phyloP scores from a whole-genome alignment of 169 alveolate species.

The Plasmodium vivax region DNA sequence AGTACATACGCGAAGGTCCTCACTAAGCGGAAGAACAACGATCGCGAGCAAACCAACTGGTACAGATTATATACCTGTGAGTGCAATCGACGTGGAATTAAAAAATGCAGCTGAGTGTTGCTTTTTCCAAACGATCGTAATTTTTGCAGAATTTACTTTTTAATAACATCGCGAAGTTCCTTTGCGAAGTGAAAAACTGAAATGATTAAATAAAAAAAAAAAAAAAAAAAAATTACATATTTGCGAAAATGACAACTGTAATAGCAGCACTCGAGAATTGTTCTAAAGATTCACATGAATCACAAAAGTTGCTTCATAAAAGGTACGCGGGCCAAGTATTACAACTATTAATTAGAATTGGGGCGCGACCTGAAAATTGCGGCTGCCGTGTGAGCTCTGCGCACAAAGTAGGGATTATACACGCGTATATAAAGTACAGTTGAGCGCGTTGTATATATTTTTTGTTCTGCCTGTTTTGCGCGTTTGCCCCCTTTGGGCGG shows the following conservation, averaged over 20 bases:
- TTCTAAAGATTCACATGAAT: not conserved
- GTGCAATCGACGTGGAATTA: not conserved
- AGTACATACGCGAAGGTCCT: not conserved
- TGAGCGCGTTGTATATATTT: not conserved
- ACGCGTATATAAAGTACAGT: not conserved
- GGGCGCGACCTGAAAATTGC: not conserved
- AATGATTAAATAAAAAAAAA: not conserved
- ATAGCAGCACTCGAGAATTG: not conserved
- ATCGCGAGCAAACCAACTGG: not conserved
- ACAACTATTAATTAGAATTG: not conserved
- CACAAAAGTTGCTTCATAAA: not conserved
- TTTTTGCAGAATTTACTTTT: not conserved
- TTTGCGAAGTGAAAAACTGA: not conserved
- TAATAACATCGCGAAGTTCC: not conserved
- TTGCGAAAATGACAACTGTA: not conserved
- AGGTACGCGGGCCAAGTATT: not conserved
- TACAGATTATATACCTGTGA: not conserved
- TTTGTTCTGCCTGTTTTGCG: not conserved
- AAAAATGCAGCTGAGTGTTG: not conserved
- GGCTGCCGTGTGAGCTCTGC: not conserved
- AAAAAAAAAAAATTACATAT: slow-evolving; percentile 2
- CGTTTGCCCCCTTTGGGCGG: not conserved
- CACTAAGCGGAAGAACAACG: not conserved
- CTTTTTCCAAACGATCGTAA: not conserved
- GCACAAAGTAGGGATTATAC: not conserved